These are phyloP conservation scores for Ulota crispa DNA, from an alignment of 225 moss, liverwort and hornwort genomes.

Conservation along the genomic window DNA sequence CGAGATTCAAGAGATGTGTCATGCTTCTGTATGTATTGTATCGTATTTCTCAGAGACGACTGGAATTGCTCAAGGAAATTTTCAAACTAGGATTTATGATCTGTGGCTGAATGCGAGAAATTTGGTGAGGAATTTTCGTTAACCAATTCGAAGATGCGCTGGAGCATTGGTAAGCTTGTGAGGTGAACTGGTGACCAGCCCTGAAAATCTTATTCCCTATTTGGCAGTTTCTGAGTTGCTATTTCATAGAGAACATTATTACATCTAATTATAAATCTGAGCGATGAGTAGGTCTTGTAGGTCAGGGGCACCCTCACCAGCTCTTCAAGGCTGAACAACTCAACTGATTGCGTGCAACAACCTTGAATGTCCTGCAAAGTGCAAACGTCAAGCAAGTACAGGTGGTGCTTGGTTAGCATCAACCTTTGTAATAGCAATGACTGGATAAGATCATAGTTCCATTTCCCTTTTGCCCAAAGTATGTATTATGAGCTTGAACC, in stretches of 20 bases:
- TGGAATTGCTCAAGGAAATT: background rate
- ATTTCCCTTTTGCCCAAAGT: too few species aligned
- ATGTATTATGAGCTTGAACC: too few species aligned
- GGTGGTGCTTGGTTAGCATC: too few species aligned
- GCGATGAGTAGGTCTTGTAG: conserved; percentile 1
- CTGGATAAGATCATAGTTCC: too few species aligned
- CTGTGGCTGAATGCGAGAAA: background rate
- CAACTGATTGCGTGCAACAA: conserved; percentile 12
- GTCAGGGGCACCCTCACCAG: background rate
- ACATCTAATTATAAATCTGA: conserved; percentile 1
- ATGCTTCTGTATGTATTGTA: background rate
- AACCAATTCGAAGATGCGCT: background rate
- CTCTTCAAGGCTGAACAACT: conserved; percentile 16
- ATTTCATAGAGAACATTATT: background rate
- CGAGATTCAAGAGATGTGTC: background rate
- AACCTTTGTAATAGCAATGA: too few species aligned
- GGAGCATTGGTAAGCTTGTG: background rate
- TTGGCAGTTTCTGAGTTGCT: background rate
- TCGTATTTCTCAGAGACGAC: background rate
- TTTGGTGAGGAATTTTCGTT: background rate
- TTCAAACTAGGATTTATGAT: background rate
- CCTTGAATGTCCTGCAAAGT: background rate
- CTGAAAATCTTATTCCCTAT: background rate
- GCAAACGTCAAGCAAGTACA: background rate
- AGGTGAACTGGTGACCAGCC: background rate